These are phyloP conservation scores for Hypholoma sublateritium DNA, from an alignment of 768 basidiomycete genomes.

Conservation along the genomic window DNA sequence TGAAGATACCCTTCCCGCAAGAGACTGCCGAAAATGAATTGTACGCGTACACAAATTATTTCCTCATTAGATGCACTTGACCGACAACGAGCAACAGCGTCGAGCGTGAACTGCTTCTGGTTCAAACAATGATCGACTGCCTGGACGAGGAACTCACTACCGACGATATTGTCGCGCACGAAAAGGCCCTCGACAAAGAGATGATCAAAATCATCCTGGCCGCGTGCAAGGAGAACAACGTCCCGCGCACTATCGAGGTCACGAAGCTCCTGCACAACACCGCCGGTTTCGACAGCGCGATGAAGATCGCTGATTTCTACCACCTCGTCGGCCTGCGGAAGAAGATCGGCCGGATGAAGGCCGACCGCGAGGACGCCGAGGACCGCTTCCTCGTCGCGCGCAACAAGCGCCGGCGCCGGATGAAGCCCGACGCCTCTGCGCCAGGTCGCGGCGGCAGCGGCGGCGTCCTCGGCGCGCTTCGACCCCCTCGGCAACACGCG, in stretches of 20 bases:
- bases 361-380: conserved; percentile 53
- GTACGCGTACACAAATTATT: conserved; percentile 38
- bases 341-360: conserved; percentile 72
- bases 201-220: conserved; percentile 84
- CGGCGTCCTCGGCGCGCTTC: conserved; percentile 32
- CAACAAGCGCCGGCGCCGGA: conserved; percentile 58
- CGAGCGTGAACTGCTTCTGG: conserved; percentile 73
- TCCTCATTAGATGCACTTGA: background rate
- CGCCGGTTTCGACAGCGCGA: conserved; percentile 73
- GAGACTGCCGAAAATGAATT: conserved; percentile 77
- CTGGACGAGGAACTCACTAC: conserved; percentile 71
- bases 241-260: conserved; percentile 86
- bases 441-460: conserved; percentile 26
- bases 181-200: conserved; percentile 85
- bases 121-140: conserved; percentile 70
- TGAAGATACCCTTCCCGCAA: conserved; percentile 78
- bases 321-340: conserved; percentile 82
- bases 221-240: conserved; percentile 86
- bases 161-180: conserved; percentile 64
- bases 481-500: conserved; percentile 66
- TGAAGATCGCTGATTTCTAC: conserved; percentile 88
- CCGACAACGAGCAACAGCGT: conserved; percentile 47
- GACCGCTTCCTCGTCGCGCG: conserved; percentile 52
- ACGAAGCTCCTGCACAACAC: conserved; percentile 75
- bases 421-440: conserved; percentile 51